These are phyloP conservation scores for Clonostachys byssicola DNA, from an alignment of 2,329 filamentous ascomycete species.

Conservation along the genomic window DNA sequence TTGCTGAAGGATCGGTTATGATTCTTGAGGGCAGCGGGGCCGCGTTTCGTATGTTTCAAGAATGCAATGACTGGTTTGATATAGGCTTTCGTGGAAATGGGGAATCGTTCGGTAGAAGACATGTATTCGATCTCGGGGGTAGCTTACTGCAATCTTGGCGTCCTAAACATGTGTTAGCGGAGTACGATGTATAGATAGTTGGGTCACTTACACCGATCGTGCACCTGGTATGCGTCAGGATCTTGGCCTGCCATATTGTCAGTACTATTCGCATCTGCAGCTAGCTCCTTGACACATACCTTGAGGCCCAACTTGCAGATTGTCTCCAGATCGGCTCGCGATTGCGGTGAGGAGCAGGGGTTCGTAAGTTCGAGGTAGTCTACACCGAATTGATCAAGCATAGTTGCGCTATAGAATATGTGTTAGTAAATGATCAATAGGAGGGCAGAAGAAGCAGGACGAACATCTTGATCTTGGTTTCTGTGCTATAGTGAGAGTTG, in stretches of 20 bases:
- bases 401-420: background rate
- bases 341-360: conserved; percentile 82
- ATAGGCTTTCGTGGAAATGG: no score
- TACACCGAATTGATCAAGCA: conserved; percentile 39
- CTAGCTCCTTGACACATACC: conserved; percentile 16
- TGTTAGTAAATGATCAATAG: background rate
- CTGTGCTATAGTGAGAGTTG: conserved; percentile 34
- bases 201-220: conserved; percentile 6
- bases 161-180: no score
- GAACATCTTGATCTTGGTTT: conserved; percentile 5
- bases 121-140: no score
- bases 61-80: no score
- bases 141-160: no score
- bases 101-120: no score
- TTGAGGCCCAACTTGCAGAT: conserved; percentile 91
- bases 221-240: conserved; percentile 8
- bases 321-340: conserved; percentile 77
- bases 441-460: background rate
- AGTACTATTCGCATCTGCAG: no score
- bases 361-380: conserved; percentile 83
- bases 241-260: conserved; percentile 14
- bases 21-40: no score
- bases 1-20: no score
- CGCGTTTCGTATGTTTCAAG: no score
- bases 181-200: no score